These are phyloP conservation scores for Cucumis cinereus DNA, from an alignment of 306 rosid species.

Conservation along the genomic window DNA sequence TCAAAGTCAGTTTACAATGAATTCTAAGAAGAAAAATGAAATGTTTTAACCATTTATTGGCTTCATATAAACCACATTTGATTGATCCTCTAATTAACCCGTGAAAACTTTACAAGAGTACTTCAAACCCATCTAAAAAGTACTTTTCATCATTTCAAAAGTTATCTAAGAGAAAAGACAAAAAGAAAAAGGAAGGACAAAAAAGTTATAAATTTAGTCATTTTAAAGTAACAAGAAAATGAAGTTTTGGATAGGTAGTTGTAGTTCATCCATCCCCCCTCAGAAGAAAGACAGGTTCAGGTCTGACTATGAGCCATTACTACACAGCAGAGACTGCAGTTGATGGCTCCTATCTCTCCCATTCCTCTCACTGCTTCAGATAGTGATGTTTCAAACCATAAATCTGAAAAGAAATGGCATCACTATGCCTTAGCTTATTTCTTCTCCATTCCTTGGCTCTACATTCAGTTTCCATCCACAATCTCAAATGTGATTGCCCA, in stretches of 20 bases:
- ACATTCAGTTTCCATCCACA: neutral
- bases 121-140: neutral
- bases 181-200: neutral
- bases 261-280: constrained; percentile 4
- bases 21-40: neutral
- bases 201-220: neutral
- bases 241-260: neutral
- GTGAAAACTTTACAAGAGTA: neutral
- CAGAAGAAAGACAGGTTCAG: neutral
- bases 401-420: neutral
- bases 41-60: neutral
- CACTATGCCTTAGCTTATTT: neutral
- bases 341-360: neutral
- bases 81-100: neutral
- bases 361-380: neutral
- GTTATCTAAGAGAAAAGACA: neutral
- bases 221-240: neutral
- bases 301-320: neutral
- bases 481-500: neutral
- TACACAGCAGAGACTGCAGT: neutral
- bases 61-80: neutral
- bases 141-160: neutral
- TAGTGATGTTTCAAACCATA: neutral
- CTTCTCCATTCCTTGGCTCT: neutral
- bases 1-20: neutral